Conservation (phyloP, 2,329 filamentous ascomycete species). For the Diaporthe citri region DNA sequence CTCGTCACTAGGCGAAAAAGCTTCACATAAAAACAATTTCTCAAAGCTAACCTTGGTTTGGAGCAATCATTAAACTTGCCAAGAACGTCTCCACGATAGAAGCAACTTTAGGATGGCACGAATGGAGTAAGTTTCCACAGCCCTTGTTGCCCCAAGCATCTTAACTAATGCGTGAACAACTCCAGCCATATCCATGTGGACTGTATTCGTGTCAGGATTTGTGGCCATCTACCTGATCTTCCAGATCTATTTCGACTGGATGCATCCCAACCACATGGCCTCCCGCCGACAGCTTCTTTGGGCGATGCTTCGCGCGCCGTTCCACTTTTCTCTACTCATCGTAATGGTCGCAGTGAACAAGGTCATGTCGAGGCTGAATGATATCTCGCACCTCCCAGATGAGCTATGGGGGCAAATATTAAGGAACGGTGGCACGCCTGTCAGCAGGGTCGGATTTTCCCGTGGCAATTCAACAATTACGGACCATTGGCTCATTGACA, state of each 20-base stretch:
- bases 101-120: constrained; percentile 10
- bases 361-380: constrained; percentile 9
- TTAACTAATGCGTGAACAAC: neutral
- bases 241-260: constrained; percentile 70
- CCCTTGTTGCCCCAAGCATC: no score
- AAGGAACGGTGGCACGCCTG: constrained; percentile 2
- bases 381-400: constrained; percentile 5
- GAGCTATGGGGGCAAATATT: constrained; percentile 4
- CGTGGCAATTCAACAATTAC: neutral
- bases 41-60: neutral
- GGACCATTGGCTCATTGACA: constrained; percentile 13
- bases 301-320: constrained; percentile 70
- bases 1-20: no score
- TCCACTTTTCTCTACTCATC: constrained; percentile 72
- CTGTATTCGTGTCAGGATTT: constrained; percentile 43
- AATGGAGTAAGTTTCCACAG: constrained; percentile 10
- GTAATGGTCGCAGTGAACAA: constrained; percentile 71
- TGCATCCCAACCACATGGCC: constrained; percentile 72
- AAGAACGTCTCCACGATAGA: constrained; percentile 27
- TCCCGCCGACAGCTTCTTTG: constrained; percentile 70
- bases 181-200: constrained; percentile 37
- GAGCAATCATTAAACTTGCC: constrained; percentile 31
- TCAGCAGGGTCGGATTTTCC: neutral
- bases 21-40: neutral
- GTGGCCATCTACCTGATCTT: constrained; percentile 60